Conservation (phyloP, 768 basidiomycete species). For the Mycena crocata region DNA sequence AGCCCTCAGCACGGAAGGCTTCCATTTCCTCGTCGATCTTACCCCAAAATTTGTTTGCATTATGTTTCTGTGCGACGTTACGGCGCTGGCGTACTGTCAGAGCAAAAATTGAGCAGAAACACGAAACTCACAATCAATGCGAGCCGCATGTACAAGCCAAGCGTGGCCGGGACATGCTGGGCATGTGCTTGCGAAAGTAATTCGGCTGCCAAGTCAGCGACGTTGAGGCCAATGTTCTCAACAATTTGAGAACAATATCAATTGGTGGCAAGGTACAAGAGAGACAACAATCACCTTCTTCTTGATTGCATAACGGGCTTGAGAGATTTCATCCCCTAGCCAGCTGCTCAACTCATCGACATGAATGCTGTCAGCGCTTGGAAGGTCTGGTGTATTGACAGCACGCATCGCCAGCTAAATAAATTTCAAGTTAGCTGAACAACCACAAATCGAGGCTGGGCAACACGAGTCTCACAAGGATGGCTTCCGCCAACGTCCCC, state of each 20-base stretch:
- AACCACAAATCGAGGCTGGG: neutral
- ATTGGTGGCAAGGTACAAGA: neutral
- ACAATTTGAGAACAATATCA: neutral
- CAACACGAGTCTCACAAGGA: neutral
- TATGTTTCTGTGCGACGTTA: neutral
- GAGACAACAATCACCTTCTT: conserved; percentile 1
- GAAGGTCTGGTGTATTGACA: conserved; percentile 4
- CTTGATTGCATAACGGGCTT: conserved; percentile 16
- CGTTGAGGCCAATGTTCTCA: neutral
- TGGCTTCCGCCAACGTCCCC: conserved; percentile 12
- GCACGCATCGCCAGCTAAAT: conserved; percentile 15
- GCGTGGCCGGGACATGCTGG: conserved; percentile 7
- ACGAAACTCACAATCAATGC: conserved; percentile 9
- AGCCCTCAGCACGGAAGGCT: neutral
- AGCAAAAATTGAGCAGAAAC: neutral
- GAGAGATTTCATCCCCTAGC: conserved; percentile 9
- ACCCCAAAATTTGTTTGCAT: conserved; percentile 7
- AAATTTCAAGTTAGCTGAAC: neutral
- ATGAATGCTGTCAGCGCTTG: conserved; percentile 1
- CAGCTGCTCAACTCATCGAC: neutral
- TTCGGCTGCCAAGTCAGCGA: neutral
- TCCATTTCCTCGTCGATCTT: conserved; percentile 13
- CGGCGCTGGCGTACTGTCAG: neutral
- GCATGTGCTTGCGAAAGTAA: conserved; percentile 5
- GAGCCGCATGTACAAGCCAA: conserved; percentile 15